phyloP scores from a whole-genome alignment of 768 basidiomycete species.

The Naganishia antarctica region DNA sequence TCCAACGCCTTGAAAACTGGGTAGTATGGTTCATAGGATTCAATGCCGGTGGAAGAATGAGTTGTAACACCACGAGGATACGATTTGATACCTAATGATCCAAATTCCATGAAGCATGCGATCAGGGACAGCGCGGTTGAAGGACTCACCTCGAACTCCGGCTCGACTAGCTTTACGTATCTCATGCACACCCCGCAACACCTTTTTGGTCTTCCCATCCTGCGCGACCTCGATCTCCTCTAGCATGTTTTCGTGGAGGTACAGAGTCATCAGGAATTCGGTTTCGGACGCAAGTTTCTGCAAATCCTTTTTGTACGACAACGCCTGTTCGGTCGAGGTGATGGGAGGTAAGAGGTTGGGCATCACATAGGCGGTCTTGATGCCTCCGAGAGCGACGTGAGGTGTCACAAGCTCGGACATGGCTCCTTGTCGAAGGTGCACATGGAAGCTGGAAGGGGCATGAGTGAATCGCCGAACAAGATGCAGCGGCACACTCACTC shows the following conservation, averaged over 20 bases:
- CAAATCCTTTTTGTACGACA: constrained; percentile 72
- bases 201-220: constrained; percentile 2
- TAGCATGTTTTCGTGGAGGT: constrained; percentile 58
- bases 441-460: constrained; percentile 64
- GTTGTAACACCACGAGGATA: constrained; percentile 98
- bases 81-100: constrained; percentile 70
- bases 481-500: constrained; percentile 35
- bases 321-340: constrained; percentile 70
- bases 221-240: constrained; percentile 19
- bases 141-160: constrained; percentile 62
- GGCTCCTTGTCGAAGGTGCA: constrained; percentile 85
- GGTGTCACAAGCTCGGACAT: constrained; percentile 78
- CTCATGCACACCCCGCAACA: constrained; percentile 59
- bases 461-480: not conserved
- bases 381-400: constrained; percentile 84
- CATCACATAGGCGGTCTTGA: constrained; percentile 93
- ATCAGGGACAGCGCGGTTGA: not conserved
- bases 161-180: constrained; percentile 78
- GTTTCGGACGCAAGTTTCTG: constrained; percentile 68
- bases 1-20: constrained; percentile 91
- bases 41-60: constrained; percentile 91
- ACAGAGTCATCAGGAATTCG: constrained; percentile 92
- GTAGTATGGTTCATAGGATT: constrained; percentile 90
- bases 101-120: not conserved
- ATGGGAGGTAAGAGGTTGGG: constrained; percentile 90